A percentile compares a stretch with the other conserved stretches of the same genome.
Evolutionary conservation across 441 rosid species (phyloP).

Genomic region (Corymbia citriodora): DNA sequence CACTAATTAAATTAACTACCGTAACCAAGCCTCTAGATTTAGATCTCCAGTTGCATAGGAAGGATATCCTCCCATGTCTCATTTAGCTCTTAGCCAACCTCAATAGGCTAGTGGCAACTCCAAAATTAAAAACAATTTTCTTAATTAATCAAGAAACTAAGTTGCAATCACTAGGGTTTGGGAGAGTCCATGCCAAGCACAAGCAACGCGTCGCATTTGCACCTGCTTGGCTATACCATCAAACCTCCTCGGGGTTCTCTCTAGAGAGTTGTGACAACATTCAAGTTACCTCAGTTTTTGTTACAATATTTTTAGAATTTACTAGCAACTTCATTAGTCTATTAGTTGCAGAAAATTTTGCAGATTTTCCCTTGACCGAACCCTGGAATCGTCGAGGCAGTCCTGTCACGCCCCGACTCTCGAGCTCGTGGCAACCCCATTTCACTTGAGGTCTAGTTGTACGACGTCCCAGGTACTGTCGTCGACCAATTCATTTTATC

Average conservation of each 20-base stretch:
- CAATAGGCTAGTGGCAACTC: neutral
- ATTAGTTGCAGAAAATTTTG: neutral
- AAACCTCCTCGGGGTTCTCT: neutral
- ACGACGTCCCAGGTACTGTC: too few species aligned
- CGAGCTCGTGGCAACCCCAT: too few species aligned
- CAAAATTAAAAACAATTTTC: too few species aligned
- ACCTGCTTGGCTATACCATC: neutral
- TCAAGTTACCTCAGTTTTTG: neutral
- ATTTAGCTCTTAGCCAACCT: neutral
- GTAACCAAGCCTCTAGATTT: neutral
- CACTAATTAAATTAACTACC: neutral
- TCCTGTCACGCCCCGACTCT: too few species aligned
- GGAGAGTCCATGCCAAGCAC: too few species aligned
- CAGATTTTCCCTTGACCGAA: neutral
- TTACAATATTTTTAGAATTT: neutral
- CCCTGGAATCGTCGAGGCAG: neutral
- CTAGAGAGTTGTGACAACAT: neutral
- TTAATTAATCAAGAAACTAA: too few species aligned
- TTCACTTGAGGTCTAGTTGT: too few species aligned
- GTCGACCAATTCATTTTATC: too few species aligned
- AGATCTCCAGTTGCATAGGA: neutral
- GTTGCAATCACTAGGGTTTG: too few species aligned
- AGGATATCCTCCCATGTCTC: neutral
- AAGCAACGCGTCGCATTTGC: too few species aligned
- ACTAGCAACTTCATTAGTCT: too few species aligned